Conservation (phyloP, 495 filamentous ascomycete genomes). For the Tricharina praecox region DNA sequence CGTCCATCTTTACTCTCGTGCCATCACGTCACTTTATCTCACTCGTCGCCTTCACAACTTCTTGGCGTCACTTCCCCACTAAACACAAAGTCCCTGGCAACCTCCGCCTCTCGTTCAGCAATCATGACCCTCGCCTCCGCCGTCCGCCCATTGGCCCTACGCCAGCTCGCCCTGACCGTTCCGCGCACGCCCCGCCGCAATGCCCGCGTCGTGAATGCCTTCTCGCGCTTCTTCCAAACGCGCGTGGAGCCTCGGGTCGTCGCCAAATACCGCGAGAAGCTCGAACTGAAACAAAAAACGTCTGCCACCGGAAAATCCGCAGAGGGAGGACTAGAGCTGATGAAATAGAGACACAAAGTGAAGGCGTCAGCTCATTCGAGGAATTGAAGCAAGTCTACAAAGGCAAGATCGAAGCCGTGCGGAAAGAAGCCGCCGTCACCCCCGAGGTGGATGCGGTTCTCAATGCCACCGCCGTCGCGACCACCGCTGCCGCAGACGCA, state of each 20-base stretch:
- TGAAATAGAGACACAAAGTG: slow-evolving; percentile 35
- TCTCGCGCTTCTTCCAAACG: slow-evolving; percentile 47
- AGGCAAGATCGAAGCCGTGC: slow-evolving; percentile 50
- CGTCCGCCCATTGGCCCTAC: slow-evolving; percentile 13
- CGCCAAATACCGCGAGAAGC: slow-evolving; percentile 77
- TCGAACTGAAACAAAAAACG: slow-evolving; percentile 66
- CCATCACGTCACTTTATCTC: too few species aligned
- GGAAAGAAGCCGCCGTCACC: slow-evolving; percentile 27
- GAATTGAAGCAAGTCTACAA: slow-evolving; percentile 67
- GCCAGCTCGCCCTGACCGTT: slow-evolving; percentile 7
- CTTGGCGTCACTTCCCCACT: too few species aligned
- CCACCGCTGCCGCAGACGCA: slow-evolving; percentile 20
- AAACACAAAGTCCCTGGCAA: too few species aligned
- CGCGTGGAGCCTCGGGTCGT: slow-evolving; percentile 43
- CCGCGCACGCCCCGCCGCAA: slow-evolving; percentile 49
- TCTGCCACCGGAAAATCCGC: too few species aligned
- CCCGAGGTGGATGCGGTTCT: slow-evolving; percentile 14
- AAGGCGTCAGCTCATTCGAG: slow-evolving; percentile 56
- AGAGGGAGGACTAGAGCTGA: too few species aligned
- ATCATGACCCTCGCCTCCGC: too few species aligned
- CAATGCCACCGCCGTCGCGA: slow-evolving; percentile 26
- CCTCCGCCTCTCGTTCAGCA: too few species aligned
- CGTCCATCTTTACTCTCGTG: too few species aligned
- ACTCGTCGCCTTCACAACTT: too few species aligned
- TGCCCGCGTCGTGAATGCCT: slow-evolving; percentile 78